Evolutionary conservation across 257 asterid genomes (phyloP).

Genomic region (Plantago elongata): DNA sequence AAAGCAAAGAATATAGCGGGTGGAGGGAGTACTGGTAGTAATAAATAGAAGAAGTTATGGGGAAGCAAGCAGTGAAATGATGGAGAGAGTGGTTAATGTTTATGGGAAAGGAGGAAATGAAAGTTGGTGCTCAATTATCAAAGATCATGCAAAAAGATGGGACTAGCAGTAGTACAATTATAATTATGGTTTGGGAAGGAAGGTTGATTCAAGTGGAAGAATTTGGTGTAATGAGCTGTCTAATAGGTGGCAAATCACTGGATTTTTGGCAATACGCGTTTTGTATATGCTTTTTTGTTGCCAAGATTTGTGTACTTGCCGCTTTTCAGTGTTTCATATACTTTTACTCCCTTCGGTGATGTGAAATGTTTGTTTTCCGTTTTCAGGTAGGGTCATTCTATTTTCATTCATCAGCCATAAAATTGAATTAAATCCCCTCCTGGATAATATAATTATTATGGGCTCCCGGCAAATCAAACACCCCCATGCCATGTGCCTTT

Average conservation of each 20-base stretch:
- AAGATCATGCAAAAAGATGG: background rate
- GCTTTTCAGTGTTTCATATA: conserved; percentile 5
- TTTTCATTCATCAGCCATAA: background rate
- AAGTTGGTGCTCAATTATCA: background rate
- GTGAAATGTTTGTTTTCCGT: background rate
- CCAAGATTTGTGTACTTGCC: background rate
- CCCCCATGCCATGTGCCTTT: conserved; percentile 29
- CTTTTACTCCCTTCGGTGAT: background rate
- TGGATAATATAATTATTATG: no score
- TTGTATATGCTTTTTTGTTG: background rate
- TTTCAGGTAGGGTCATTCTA: background rate
- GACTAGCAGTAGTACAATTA: background rate
- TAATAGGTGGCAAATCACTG: conserved; percentile 11
- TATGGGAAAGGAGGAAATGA: background rate
- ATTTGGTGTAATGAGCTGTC: conserved; percentile 14
- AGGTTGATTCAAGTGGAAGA: conserved; percentile 14
- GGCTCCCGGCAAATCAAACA: no score
- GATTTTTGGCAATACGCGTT: conserved; percentile 6
- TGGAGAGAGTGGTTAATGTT: background rate
- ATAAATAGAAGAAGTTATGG: background rate
- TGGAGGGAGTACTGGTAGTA: no score
- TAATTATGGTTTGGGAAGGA: no score
- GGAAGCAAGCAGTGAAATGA: background rate
- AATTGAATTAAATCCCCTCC: no score
- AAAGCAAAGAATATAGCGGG: no score